Evolutionary conservation across 2,329 filamentous ascomycete genomes (phyloP), one percentile per base, ranked within the genome.

Genomic region (Colletotrichum tropicale): DNA sequence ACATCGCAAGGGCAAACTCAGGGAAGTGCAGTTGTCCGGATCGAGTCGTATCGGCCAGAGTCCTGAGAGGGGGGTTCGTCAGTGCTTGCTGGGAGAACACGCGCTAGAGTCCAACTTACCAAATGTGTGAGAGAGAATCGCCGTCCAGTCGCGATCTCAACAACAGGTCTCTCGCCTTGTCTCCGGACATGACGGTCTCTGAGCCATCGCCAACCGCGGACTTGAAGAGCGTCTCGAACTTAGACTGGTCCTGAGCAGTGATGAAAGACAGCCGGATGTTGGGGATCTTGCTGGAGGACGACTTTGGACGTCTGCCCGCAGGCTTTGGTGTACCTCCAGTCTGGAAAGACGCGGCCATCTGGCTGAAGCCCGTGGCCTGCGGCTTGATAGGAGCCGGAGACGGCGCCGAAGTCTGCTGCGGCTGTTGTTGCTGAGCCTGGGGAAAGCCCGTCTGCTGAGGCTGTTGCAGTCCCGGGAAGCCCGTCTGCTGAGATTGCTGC

Each of bases 1-100:
- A 99, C 97, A 99, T 98, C 77, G 97, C 95, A 74, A 99, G 89
- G 9, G 97, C 97, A 79, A 99, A 99, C 85, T 99, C 97, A 56
- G 97, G 97, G 83, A 99, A 99, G 82, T 98, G 94, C 36, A 99
- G 91, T 84, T 98, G 96, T 61, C 97, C 97, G 16, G 96, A 97
- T 84, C 98, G 96, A 64, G 97, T 99, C 12, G 97, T 98, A 85
- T 99, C 97, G 62, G 96, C 95, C 26, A 99, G 88, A 24, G 95
- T 95, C 95, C 94, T 96, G 78, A 68, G 79, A 18, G 78, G 68
- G 79, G 18, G 13, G 52, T 66, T 48, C 60, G 68, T 82, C 60
- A 80, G 83, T 28, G 24, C 12, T 24, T 28, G 60, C 12, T 95
- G 95, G 94, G 96, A 78, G 70, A 79, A 15, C 15, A 58, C 66